Conservation (phyloP, 768 basidiomycete species). For the Psilocybe sp. region DNA sequence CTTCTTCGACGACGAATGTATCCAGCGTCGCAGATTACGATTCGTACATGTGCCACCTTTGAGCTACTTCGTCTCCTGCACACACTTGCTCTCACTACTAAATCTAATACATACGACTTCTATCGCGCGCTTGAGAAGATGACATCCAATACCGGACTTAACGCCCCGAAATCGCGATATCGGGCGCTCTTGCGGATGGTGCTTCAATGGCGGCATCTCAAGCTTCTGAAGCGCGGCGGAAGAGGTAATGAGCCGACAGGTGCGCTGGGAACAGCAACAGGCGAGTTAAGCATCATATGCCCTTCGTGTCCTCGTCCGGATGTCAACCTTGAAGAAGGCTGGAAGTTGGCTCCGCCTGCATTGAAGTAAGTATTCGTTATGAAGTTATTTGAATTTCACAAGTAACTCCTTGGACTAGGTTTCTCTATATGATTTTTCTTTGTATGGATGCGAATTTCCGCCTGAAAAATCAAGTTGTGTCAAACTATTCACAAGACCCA, state of each 20-base stretch:
- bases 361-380: conserved; percentile 10
- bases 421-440: conserved; percentile 9
- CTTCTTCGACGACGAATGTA: conserved; percentile 17
- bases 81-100: conserved; percentile 21
- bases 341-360: conserved; percentile 7
- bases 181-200: conserved; percentile 14
- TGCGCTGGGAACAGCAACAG: conserved; percentile 8
- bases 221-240: conserved; percentile 13
- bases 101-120: conserved; percentile 28
- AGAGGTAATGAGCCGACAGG: conserved; percentile 12
- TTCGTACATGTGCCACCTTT: conserved; percentile 25
- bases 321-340: conserved; percentile 16
- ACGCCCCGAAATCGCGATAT: conserved; percentile 15
- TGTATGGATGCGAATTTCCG: too few relatives aligned
- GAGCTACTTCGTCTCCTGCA: conserved; percentile 23
- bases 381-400: too few relatives aligned
- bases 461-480: conserved; percentile 8
- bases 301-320: conserved; percentile 19
- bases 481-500: conserved; percentile 8
- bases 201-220: conserved; percentile 16
- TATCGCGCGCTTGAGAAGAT: conserved; percentile 19
- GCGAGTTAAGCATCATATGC: conserved; percentile 18
- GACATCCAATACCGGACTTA: conserved; percentile 27
- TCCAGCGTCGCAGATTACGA: conserved; percentile 14
- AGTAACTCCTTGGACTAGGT: neutral